A percentile compares a stretch with the other conserved stretches of the same genome.
Conservation (phyloP, 116 monocot genomes). For the Dioscorea cayenensis region DNA sequence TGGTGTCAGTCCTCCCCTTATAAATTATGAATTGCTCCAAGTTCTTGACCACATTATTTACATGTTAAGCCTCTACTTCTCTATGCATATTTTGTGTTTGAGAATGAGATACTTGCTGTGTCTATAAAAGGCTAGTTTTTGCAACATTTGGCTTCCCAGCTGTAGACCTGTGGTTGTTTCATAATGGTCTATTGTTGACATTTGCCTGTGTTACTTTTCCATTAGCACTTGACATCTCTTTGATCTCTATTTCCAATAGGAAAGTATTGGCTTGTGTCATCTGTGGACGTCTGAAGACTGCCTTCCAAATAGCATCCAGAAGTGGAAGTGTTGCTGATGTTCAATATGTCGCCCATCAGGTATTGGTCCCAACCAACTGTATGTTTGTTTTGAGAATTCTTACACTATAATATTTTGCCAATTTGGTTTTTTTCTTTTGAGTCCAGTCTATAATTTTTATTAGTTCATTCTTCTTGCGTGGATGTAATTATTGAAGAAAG, state of each 20-base stretch:
- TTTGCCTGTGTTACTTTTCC: neutral
- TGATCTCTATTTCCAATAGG: slow-evolving; percentile 30
- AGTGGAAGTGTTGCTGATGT: slow-evolving; percentile 98
- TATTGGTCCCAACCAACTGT: slow-evolving; percentile 2
- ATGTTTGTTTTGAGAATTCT: neutral
- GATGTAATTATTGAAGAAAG: no score
- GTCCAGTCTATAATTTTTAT: neutral
- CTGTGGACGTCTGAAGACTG: slow-evolving; percentile 92
- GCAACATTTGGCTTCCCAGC: neutral
- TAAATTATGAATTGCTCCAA: no score
- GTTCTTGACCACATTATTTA: no score
- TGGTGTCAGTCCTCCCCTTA: no score
- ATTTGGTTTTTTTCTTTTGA: neutral
- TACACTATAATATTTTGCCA: neutral
- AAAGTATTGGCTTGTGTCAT: slow-evolving; percentile 93
- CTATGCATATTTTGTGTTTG: no score
- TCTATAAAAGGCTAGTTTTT: no score
- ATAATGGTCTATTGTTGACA: neutral
- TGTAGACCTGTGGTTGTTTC: neutral
- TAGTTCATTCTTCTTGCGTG: no score
- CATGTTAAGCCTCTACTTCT: no score
- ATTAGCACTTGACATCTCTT: neutral
- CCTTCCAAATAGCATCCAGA: slow-evolving; percentile 87
- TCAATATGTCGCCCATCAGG: slow-evolving; percentile 99
- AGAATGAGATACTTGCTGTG: no score